phyloP scores from a whole-genome alignment of 2,329 filamentous ascomycete species.

The Fusarium palustre region DNA sequence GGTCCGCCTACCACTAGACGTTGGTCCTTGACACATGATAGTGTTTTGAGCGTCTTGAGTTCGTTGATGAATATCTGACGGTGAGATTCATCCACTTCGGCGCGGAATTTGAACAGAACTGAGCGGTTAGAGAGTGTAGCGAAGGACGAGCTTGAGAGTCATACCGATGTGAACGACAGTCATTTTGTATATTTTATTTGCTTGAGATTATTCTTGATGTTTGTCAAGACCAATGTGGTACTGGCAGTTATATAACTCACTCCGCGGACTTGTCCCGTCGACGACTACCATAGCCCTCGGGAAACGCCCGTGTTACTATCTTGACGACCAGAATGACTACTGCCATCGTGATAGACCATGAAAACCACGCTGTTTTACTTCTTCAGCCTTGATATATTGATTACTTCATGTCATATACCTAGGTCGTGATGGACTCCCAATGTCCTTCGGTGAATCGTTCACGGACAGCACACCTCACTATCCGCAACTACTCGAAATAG shows the following conservation, averaged over 20 bases:
- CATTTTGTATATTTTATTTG: conserved; percentile 37
- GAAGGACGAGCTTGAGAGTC: not conserved
- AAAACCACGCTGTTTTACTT: not conserved
- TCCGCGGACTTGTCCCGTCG: not conserved
- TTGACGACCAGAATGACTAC: not conserved
- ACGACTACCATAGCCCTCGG: not conserved
- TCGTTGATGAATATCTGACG: conserved; percentile 59
- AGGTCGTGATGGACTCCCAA: not conserved
- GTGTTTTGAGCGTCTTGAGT: conserved; percentile 60
- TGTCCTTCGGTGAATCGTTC: not conserved
- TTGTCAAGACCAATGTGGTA: too few relatives aligned
- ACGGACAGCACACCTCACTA: not conserved
- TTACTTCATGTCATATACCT: not conserved
- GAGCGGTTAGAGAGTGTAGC: not conserved
- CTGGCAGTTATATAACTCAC: not conserved
- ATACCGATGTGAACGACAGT: conserved; percentile 53
- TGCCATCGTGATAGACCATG: not conserved
- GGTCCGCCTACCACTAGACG: conserved; percentile 64
- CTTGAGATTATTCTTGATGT: not conserved
- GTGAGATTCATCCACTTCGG: conserved; percentile 56
- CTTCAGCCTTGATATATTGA: not conserved
- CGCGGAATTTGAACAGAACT: conserved; percentile 64
- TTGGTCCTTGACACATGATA: conserved; percentile 62
- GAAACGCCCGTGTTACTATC: not conserved
- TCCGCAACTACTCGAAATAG: not conserved